Base-by-base conservation (phyloP, 495 filamentous ascomycete genomes). In the Tuber melanosporum region DNA sequence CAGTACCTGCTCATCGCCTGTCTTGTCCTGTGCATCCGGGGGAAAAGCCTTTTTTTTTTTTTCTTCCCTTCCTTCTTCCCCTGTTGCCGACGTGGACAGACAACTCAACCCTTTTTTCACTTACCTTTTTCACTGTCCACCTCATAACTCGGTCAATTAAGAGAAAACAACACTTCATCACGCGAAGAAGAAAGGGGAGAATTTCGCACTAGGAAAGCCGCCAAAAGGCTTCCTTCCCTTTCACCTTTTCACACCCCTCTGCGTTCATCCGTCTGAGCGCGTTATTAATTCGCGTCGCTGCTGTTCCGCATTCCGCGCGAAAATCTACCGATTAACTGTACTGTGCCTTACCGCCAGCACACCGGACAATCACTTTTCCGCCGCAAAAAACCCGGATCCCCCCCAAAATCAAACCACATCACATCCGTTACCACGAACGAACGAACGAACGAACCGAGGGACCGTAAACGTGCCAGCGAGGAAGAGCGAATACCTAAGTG, bases 321-420 rank as follows among this genome's bases (percentile, higher is more conserved):
- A 66, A 66, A 66, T 36, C 26, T 66, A 66, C 57, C 57, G 57
- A 36, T 66, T 17, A 66, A 66, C 57, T 66, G 57, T 66, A 66
- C 57, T 66, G 57, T 66, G 57, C 57, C 57, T 66, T 66, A 66
- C 57, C 57, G 57, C 57, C 57, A 66, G 57, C 57, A 66, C 57
- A 66, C 57, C 57, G 57, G n/a, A 36, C 57, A 14, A 66, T 66
- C 57, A 66, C 57, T 66, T 66, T 66, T 66, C 14, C 57, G 14
- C 57, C 57, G n/a, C 57, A 26, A 66, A 66, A 66, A 66, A 66
- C 57, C 57, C 57, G 57, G 57, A 66, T 66, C 57, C 57, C 57
- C 57, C 52, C 26, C 20, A 19, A 66, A 66, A 32, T 26, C 10
- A 36, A 66, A 66, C 57, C 57, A 66, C 57, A 32, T 19, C 57